Conservation (phyloP, 2,329 filamentous ascomycete species). For the Raffaelea albimanens region DNA sequence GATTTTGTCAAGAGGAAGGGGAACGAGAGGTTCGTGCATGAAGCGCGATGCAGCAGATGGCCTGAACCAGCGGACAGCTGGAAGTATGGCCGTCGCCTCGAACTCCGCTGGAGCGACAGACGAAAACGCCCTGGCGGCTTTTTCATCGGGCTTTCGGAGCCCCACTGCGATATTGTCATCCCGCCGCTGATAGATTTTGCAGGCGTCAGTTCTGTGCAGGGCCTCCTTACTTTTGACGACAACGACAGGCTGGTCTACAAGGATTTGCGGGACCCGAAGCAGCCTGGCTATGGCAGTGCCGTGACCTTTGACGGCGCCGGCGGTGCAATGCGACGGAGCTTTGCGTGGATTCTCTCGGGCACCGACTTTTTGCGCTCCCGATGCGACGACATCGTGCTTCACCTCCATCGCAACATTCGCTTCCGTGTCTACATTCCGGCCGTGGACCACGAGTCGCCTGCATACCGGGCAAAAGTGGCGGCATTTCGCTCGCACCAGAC, state of each 20-base stretch:
- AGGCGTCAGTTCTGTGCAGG: background rate
- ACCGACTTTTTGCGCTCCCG: background rate
- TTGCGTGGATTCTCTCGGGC: background rate
- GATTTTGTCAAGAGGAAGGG: background rate
- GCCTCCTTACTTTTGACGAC: background rate
- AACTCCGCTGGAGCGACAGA: background rate
- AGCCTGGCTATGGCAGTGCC: background rate
- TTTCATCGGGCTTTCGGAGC: background rate
- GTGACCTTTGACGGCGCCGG: background rate
- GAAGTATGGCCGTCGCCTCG: background rate
- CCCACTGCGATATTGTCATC: background rate
- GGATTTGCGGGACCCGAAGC: background rate
- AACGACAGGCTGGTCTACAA: background rate
- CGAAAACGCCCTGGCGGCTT: background rate
- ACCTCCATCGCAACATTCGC: background rate
- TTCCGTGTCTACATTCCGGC: background rate
- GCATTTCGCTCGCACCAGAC: background rate
- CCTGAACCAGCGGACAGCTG: background rate
- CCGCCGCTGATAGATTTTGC: background rate
- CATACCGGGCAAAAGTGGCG: background rate
- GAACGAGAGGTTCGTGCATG: background rate
- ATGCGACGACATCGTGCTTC: background rate
- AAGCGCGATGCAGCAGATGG: background rate
- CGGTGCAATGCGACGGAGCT: background rate
- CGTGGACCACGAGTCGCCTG: background rate